Evolutionary conservation across 176 grass and related monocot genomes (phyloP).

Genomic region (Themeda triandra): DNA sequence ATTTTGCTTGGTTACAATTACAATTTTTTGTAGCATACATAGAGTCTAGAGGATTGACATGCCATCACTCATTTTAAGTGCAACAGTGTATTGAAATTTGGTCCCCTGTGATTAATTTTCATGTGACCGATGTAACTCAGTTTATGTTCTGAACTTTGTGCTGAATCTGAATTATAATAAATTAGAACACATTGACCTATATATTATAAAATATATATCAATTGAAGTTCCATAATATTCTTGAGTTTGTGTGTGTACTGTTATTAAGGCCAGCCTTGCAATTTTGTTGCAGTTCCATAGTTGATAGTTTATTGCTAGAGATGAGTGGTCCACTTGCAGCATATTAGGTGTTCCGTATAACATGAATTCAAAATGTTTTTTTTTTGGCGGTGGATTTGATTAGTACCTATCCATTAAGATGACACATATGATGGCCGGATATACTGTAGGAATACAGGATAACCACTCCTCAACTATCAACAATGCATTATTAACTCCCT

Average conservation of each 20-base stretch:
- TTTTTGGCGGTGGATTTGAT: not conserved
- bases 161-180: conserved; percentile 10
- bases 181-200: not conserved
- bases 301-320: no score
- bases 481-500: not conserved
- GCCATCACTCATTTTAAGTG: not conserved
- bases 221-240: not conserved
- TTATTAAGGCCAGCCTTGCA: not conserved
- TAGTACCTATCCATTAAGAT: not conserved
- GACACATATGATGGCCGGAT: not conserved
- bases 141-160: not conserved
- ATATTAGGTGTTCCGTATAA: not conserved
- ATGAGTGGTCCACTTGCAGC: not conserved
- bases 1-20: not conserved
- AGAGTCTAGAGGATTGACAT: not conserved
- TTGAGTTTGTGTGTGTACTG: not conserved
- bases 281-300: not conserved
- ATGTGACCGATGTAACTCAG: not conserved
- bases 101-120: not conserved
- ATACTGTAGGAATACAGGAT: not conserved
- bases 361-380: not conserved
- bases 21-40: not conserved
- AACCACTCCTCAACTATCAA: not conserved
- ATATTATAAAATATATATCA: not conserved
- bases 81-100: not conserved